phyloP scores from a whole-genome alignment of 768 basidiomycete genomes.

The Psilocybe cyanescens region DNA sequence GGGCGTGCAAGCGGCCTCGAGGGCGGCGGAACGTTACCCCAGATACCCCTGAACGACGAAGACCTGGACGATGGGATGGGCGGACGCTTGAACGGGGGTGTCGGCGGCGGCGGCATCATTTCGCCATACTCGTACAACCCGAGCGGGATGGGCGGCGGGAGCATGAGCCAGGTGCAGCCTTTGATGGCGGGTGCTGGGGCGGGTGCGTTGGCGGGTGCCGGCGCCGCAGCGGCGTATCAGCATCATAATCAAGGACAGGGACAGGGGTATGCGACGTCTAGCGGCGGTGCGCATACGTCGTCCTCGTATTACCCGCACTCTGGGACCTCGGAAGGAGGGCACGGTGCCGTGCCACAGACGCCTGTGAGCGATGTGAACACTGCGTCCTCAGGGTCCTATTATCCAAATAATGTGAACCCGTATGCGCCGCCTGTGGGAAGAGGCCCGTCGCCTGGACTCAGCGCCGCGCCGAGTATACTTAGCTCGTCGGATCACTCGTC shows the following conservation, averaged over 20 bases:
- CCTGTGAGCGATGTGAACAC: background rate
- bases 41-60: slow-evolving; percentile 21
- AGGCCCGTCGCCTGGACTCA: slow-evolving; percentile 21
- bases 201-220: slow-evolving; percentile 16
- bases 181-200: slow-evolving; percentile 2
- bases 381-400: slow-evolving; percentile 8
- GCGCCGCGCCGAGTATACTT: slow-evolving; percentile 7
- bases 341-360: background rate
- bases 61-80: slow-evolving; percentile 32
- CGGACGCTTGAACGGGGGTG: slow-evolving; percentile 23
- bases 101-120: slow-evolving; percentile 27
- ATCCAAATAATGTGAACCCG: slow-evolving; percentile 12
- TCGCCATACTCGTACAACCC: slow-evolving; percentile 26
- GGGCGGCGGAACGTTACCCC: slow-evolving; percentile 21
- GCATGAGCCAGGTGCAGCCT: slow-evolving; percentile 16
- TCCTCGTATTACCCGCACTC: slow-evolving; percentile 6
- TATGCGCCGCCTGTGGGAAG: slow-evolving; percentile 23
- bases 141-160: background rate
- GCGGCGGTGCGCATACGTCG: background rate
- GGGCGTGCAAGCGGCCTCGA: slow-evolving; percentile 6
- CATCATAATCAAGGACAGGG: background rate
- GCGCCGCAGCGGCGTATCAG: background rate
- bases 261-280: background rate
- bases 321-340: slow-evolving; percentile 1
- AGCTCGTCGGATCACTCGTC: slow-evolving; percentile 24